Base-by-base conservation (phyloP, 106 monocot species). In the Phalaenopsis aphrodite region DNA sequence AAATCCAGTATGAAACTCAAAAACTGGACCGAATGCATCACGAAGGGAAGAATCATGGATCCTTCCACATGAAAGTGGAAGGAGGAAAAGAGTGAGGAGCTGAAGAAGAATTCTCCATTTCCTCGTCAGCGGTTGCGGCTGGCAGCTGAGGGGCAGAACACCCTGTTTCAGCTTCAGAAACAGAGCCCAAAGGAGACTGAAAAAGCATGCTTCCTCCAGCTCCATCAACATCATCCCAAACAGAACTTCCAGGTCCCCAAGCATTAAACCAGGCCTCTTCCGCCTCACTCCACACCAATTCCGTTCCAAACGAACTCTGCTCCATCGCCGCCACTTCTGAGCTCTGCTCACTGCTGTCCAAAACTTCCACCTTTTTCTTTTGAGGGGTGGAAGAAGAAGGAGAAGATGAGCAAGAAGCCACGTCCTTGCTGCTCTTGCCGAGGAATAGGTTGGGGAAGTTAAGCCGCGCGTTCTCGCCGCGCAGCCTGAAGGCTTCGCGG, bases 371-470 rank as follows among this genome's bases (percentile, higher is more conserved):
- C 52, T 52, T 52, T 14, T 3, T 12, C 52, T 52, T 14, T 65
- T 65, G 23, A n/a, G 64, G 64, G 9, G 64, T 65, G 64, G 64
- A 24, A 65, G 21, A 24, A 1, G 64, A 19, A 24, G 64, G 64
- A 24, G 64, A 10, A 11, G 64, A 24, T 23, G 21, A 24, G 1
- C 9, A 19, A 24, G 64, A 65, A 24, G 64, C 21, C 19, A 19
- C 64, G 19, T 65, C 64, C 24, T 6, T 78, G 43, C 38, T 23
- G 10, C 75, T 76, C 3, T 19, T 75, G 30, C 17, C 69, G 23
- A 88, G 87, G 82, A 93, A 96, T 55, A 95, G 88, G 10, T 88
- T 30, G 30, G 95, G 95, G 85, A 95, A 95, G 81, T 95, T 95
- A 82, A 95, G 89, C 17, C 89, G 84, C 5, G 95, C 95, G 78